A percentile compares a stretch with the other conserved stretches of the same genome.
Conservation (phyloP, 2,329 filamentous ascomycete species). For the Xylariales sp. region DNA sequence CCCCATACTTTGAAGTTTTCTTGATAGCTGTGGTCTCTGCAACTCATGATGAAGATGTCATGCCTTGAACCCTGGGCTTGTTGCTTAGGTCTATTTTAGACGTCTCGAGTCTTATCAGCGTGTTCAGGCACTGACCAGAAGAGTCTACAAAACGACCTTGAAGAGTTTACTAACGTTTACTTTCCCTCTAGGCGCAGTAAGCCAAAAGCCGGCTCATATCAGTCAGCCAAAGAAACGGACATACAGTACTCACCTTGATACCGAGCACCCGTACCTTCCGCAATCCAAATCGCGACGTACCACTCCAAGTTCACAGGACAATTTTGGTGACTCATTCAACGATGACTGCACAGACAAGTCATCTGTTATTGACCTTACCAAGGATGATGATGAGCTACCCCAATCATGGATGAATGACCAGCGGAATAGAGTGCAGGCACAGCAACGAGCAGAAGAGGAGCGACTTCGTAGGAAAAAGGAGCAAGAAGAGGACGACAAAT, state of each 20-base stretch:
- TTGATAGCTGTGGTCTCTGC: no score
- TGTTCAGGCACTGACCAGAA: no score
- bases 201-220: no score
- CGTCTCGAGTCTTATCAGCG: no score
- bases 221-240: constrained; percentile 22
- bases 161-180: no score
- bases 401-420: constrained; percentile 23
- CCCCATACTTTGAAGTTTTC: no score
- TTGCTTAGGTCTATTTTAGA: no score
- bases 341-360: constrained; percentile 7
- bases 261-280: constrained; percentile 3
- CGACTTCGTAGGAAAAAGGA: constrained; percentile 13
- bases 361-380: constrained; percentile 38
- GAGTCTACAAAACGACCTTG: no score
- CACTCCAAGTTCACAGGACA: constrained; percentile 12
- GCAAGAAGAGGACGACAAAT: constrained; percentile 10
- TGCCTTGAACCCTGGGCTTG: no score
- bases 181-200: no score
- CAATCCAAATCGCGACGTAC: constrained; percentile 29
- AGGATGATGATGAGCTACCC: constrained; percentile 22
- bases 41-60: no score
- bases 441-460: constrained; percentile 30
- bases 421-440: constrained; percentile 28
- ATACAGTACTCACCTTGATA: constrained; percentile 17
- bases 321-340: constrained; percentile 1